These are phyloP conservation scores for Nannizziopsis barbatae DNA, from an alignment of 2,329 filamentous ascomycete species.

Conservation along the genomic window DNA sequence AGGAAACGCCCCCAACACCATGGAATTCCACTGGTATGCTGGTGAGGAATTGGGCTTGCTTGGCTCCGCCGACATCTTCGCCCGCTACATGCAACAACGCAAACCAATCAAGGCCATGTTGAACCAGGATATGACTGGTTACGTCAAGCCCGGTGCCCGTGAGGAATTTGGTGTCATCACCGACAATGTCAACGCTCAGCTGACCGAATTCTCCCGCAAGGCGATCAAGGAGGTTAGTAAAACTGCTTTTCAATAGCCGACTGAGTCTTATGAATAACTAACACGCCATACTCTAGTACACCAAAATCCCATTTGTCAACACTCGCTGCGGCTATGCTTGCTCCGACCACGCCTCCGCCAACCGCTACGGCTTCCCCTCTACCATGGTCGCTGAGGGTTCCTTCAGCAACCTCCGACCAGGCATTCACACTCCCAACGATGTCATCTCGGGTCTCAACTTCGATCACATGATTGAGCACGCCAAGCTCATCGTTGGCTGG, in stretches of 20 bases:
- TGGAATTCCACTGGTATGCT: slow-evolving; percentile 96
- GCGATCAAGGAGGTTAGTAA: slow-evolving; percentile 55
- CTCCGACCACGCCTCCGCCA: slow-evolving; percentile 59
- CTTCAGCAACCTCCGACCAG: slow-evolving; percentile 52
- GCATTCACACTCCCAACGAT: slow-evolving; percentile 64
- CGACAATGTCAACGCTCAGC: slow-evolving; percentile 70
- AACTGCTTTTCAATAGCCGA: not conserved
- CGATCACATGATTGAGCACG: slow-evolving; percentile 86
- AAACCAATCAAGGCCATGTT: slow-evolving; percentile 89
- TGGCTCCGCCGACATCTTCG: slow-evolving; percentile 82
- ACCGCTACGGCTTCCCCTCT: slow-evolving; percentile 54
- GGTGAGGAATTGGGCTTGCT: slow-evolving; percentile 81
- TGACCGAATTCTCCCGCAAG: slow-evolving; percentile 85
- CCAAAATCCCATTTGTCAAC: slow-evolving; percentile 72
- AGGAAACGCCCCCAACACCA: slow-evolving; percentile 67
- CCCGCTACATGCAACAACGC: slow-evolving; percentile 59
- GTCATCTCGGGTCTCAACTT: slow-evolving; percentile 63
- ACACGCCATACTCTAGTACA: slow-evolving; percentile 49
- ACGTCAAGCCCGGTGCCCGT: slow-evolving; percentile 65
- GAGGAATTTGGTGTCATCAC: slow-evolving; percentile 89
- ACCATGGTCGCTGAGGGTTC: slow-evolving; percentile 54
- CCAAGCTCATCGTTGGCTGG: slow-evolving; percentile 68
- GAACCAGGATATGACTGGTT: slow-evolving; percentile 97
- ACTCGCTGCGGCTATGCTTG: slow-evolving; percentile 83
- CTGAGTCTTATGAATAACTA: not conserved